These are phyloP conservation scores for Adansonia madagascariensis DNA, from an alignment of 441 rosid species.

Conservation along the genomic window DNA sequence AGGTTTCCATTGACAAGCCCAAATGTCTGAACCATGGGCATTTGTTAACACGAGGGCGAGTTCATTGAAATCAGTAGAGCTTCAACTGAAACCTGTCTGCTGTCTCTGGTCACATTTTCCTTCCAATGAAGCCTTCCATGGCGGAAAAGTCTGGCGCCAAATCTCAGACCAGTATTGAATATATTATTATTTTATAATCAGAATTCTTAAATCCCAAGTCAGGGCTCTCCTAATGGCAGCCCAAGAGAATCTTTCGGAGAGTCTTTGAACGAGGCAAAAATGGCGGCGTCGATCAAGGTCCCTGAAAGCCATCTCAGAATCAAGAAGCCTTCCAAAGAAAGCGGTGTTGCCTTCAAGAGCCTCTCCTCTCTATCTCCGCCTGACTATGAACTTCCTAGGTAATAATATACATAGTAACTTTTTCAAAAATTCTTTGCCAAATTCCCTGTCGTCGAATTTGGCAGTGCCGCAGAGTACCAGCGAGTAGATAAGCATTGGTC, in stretches of 20 bases:
- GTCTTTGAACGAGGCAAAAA: background rate
- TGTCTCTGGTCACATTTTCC: background rate
- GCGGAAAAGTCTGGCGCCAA: background rate
- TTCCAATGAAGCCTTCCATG: background rate
- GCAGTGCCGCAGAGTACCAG: constrained; percentile 35
- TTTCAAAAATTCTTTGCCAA: background rate
- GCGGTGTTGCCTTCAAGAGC: constrained; percentile 37
- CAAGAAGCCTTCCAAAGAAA: constrained; percentile 36
- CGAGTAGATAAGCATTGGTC: constrained; percentile 35
- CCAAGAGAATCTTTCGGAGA: background rate
- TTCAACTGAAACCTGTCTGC: background rate
- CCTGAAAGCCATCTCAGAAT: background rate
- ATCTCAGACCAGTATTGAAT: background rate
- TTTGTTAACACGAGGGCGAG: background rate
- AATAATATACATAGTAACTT: background rate
- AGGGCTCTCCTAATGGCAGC: background rate
- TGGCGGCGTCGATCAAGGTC: background rate
- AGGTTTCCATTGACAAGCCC: background rate
- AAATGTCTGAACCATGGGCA: background rate
- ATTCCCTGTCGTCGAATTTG: background rate
- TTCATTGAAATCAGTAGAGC: background rate
- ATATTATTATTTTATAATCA: background rate
- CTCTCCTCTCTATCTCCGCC: constrained; percentile 31
- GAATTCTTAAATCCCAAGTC: background rate
- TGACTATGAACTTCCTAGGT: constrained; percentile 38